These are phyloP conservation scores for Rubus parviflorus DNA, from an alignment of 306 rosid species.

Conservation along the genomic window DNA sequence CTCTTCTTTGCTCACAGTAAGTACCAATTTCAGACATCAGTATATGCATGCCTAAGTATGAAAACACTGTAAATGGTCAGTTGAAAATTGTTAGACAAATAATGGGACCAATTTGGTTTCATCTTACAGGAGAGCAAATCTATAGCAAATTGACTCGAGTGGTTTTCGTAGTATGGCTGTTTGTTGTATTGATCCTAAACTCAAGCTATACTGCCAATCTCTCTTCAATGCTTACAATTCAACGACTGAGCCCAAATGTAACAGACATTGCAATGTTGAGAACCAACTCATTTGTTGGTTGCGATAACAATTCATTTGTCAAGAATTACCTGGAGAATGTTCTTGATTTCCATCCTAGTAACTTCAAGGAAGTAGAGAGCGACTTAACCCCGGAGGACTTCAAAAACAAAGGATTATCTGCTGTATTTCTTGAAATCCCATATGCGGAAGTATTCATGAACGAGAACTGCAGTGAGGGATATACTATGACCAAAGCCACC, in stretches of 20 bases:
- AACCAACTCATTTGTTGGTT: conserved; percentile 45
- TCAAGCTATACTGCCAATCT: conserved; percentile 79
- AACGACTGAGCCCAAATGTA: conserved; percentile 22
- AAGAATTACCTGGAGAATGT: conserved; percentile 39
- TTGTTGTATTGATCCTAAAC: conserved; percentile 50
- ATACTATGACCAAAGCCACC: conserved; percentile 32
- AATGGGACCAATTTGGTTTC: not conserved
- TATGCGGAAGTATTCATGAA: conserved; percentile 50
- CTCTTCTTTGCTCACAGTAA: conserved; percentile 72
- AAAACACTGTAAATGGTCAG: no score
- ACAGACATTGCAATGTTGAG: conserved; percentile 47
- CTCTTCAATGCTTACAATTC: conserved; percentile 58
- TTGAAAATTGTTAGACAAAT: not conserved
- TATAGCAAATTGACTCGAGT: conserved; percentile 45
- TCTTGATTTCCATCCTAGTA: conserved; percentile 23
- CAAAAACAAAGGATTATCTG: conserved; percentile 34
- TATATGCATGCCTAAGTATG: not conserved
- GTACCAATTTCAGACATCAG: conserved; percentile 15
- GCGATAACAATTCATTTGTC: conserved; percentile 49
- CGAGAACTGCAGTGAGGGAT: conserved; percentile 43
- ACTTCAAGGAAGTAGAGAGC: conserved; percentile 20
- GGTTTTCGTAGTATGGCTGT: conserved; percentile 48
- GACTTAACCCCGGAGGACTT: conserved; percentile 30
- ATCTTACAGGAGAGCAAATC: conserved; percentile 47
- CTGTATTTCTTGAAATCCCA: conserved; percentile 75